phyloP scores from a whole-genome alignment of 2,329 filamentous ascomycete species.

The Cercospora citrullina region DNA sequence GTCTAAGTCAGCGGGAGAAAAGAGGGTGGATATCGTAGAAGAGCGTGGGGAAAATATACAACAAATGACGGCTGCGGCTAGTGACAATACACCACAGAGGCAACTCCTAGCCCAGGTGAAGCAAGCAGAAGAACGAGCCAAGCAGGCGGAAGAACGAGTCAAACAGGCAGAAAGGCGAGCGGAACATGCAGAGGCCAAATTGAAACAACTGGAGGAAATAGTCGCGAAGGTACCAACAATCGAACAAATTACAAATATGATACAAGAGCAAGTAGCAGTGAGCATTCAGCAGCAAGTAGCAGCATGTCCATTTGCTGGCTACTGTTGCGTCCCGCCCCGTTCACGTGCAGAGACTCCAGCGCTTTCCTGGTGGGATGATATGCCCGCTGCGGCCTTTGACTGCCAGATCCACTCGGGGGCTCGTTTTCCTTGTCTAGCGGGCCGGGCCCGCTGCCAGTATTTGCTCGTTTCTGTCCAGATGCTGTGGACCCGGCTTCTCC shows the following conservation, averaged over 20 bases:
- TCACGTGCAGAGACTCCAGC: too few species aligned
- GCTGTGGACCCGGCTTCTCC: too few species aligned
- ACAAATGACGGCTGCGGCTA: neutral
- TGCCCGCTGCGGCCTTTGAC: too few species aligned
- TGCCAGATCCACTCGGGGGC: too few species aligned
- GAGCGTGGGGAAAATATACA: neutral
- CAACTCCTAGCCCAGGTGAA: neutral
- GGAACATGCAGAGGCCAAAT: neutral
- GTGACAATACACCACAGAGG: neutral
- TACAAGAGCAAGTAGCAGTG: neutral
- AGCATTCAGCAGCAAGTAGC: neutral
- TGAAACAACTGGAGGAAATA: neutral
- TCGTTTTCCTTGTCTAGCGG: too few species aligned
- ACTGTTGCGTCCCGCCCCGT: too few species aligned
- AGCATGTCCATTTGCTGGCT: too few species aligned
- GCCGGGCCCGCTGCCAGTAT: too few species aligned
- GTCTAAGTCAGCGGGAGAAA: neutral
- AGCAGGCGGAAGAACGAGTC: neutral
- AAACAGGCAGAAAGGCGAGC: neutral
- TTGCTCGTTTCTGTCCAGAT: too few species aligned
- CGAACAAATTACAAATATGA: neutral
- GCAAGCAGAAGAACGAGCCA: slow-evolving; percentile 2
- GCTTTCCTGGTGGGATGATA: too few species aligned
- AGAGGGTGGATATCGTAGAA: neutral
- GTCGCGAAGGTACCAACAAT: neutral